A percentile compares a stretch with the other conserved stretches of the same genome.
Conservation (phyloP, 495 filamentous ascomycete species). For the Daldinia childiae region DNA sequence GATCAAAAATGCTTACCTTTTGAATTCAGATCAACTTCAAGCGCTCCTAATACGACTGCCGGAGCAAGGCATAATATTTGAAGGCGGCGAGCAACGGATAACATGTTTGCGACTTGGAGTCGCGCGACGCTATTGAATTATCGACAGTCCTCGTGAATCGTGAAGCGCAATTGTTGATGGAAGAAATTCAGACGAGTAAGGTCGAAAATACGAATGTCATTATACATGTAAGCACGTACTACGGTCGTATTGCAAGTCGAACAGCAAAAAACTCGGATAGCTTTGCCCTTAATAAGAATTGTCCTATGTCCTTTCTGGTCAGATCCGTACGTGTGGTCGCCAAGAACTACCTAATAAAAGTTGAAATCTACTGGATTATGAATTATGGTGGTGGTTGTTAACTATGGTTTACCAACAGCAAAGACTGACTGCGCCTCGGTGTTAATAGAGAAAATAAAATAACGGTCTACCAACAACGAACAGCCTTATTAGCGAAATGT, state of each 20-base stretch:
- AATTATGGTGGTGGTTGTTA: neutral
- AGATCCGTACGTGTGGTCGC: neutral
- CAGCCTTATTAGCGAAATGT: neutral
- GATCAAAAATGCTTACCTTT: conserved; percentile 30
- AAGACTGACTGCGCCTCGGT: conserved; percentile 1
- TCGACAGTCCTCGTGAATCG: conserved; percentile 5
- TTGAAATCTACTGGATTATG: neutral
- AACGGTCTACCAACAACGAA: neutral
- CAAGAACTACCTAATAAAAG: neutral
- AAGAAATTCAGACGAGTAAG: conserved; percentile 4
- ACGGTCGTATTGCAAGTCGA: conserved; percentile 18
- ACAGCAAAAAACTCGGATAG: neutral
- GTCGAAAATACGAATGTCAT: conserved; percentile 12
- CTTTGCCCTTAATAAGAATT: neutral
- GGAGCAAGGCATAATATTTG: conserved; percentile 41
- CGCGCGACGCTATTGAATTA: conserved; percentile 1
- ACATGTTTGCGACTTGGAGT: conserved; percentile 23
- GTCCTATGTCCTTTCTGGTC: neutral
- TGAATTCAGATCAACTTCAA: conserved; percentile 42
- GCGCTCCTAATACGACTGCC: conserved; percentile 39
- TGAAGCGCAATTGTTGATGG: neutral
- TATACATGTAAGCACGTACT: conserved; percentile 20
- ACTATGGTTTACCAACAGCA: neutral
- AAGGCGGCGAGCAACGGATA: conserved; percentile 14
- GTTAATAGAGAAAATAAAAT: neutral